A percentile compares a stretch with the other conserved stretches of the same genome.
phyloP scores from a whole-genome alignment of 352 stramenopile genomes.

The Globisporangium viniferum region DNA sequence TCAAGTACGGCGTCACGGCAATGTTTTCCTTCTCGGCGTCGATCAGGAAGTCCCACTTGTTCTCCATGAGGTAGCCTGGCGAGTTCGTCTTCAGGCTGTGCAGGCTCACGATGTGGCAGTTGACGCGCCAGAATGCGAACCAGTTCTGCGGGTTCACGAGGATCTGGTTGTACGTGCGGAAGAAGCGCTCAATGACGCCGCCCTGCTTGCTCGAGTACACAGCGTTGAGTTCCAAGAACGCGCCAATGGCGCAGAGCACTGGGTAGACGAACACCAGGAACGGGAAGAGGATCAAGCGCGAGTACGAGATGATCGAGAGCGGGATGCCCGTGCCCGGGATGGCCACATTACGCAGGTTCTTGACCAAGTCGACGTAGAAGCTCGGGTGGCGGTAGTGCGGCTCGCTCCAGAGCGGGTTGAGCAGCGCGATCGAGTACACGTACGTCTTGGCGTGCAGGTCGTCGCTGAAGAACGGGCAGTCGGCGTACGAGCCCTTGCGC shows the following conservation, averaged over 20 bases:
- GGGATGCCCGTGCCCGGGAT: slow-evolving; percentile 96
- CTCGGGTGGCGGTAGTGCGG: slow-evolving; percentile 96
- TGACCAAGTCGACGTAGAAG: slow-evolving; percentile 93
- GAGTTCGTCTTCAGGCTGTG: slow-evolving; percentile 93
- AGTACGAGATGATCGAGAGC: slow-evolving; percentile 87
- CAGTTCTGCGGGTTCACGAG: slow-evolving; percentile 92
- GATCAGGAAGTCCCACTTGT: slow-evolving; percentile 98
- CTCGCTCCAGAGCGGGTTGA: slow-evolving; percentile 93
- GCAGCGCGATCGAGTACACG: slow-evolving; percentile 93
- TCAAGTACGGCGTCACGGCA: slow-evolving; percentile 93
- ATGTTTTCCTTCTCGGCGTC: slow-evolving; percentile 90
- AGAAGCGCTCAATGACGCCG: slow-evolving; percentile 84
- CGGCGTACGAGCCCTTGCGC: slow-evolving; percentile 64
- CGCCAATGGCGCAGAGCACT: slow-evolving; percentile 77
- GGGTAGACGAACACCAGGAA: slow-evolving; percentile 90
- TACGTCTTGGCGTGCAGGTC: slow-evolving; percentile 89
- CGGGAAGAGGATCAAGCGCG: slow-evolving; percentile 74
- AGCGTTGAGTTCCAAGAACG: slow-evolving; percentile 68
- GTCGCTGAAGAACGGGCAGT: slow-evolving; percentile 75
- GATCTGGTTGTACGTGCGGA: slow-evolving; percentile 86
- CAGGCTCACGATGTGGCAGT: slow-evolving; percentile 93
- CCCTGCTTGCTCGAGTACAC: slow-evolving; percentile 63
- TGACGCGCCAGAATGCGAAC: slow-evolving; percentile 97
- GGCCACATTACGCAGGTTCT: slow-evolving; percentile 97
- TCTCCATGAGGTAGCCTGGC: slow-evolving; percentile 94